Evolutionary conservation across 768 basidiomycete species (phyloP).

Genomic region (Termitomyces sp.): DNA sequence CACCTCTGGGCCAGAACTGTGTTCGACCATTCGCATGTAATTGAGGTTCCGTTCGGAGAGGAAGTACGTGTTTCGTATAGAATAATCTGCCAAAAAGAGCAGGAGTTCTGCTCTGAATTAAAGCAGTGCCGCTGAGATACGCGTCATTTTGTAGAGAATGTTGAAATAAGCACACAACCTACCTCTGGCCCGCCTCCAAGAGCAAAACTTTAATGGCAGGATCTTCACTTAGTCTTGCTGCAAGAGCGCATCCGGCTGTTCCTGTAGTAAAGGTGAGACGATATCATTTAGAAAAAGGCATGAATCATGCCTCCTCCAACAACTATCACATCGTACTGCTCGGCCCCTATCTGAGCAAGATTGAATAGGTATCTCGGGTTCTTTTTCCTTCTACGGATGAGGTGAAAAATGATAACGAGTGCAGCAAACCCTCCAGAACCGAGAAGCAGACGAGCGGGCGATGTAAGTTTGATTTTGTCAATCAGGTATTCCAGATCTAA

Average conservation of each 20-base stretch:
- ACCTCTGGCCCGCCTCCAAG: constrained; percentile 61
- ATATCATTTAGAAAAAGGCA: background rate
- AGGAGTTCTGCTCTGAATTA: constrained; percentile 36
- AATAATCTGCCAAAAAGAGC: constrained; percentile 34
- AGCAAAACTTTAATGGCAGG: constrained; percentile 44
- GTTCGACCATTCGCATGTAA: constrained; percentile 34
- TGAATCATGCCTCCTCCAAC: constrained; percentile 43
- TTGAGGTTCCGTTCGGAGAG: constrained; percentile 53
- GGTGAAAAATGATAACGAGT: constrained; percentile 19
- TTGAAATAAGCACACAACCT: background rate
- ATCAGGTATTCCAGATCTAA: constrained; percentile 1
- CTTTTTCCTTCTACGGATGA: constrained; percentile 11
- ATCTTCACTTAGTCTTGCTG: constrained; percentile 52
- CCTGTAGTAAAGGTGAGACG: constrained; percentile 25
- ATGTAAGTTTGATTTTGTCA: constrained; percentile 7
- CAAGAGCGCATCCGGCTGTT: constrained; percentile 56
- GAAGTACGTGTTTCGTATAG: constrained; percentile 39
- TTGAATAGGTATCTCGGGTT: constrained; percentile 18
- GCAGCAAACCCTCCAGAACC: constrained; percentile 16
- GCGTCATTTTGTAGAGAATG: background rate
- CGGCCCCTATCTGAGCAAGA: constrained; percentile 18
- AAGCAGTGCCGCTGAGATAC: constrained; percentile 32
- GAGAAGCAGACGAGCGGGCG: constrained; percentile 8
- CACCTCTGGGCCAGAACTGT: constrained; percentile 63
- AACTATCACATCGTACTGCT: constrained; percentile 44